Base-by-base conservation (phyloP, 768 basidiomycete genomes). In the Rhodotorula babjevae region DNA sequence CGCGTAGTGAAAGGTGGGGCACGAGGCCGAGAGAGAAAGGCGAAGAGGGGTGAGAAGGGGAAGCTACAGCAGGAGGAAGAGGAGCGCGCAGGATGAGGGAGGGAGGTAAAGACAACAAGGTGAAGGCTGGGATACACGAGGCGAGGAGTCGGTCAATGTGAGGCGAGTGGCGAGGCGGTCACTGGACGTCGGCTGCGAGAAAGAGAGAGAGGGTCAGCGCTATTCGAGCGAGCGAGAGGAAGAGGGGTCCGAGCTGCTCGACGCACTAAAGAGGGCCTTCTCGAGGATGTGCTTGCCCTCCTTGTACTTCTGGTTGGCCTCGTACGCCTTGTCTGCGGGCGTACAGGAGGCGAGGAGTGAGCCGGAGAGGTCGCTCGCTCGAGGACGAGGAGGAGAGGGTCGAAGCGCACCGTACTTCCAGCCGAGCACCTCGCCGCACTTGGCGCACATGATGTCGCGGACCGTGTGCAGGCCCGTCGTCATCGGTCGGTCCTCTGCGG, bases 281-380 rank as follows among this genome's bases (percentile, higher is more conserved):
- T 99, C 95, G 74, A 99, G 90, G 80, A 99, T 98, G 82, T 87
- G 96, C 84, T 93, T 93, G 80, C 93, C 93, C 84, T 99, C 95
- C 80, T 99, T 99, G 85, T 98, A 99, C 82, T 90, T 92, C 86
- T 99, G 94, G 15, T 88, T 85, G 19, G 85, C 80, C 27, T 97
- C 94, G 80, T 88, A 96, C 25, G 95, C 95, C 68, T 87, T 87
- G 81, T 96, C 95, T 95, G 96, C 78, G 59, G n/a, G 61, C 12
- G 50, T 29, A 3, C 7, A 7, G 10, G 19, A 21, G 12, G 15
- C 58, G 27, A n/a, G n/a, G 19, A 18, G 15, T 23, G 19, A n/a
- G 36, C 36, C 2, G 9, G 31, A 36, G n/a, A n/a, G n/a, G n/a
- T n/a, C n/a, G n/a, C n/a, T n/a, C n/a, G 18, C 44, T 46, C 18